Conservation (phyloP, 371 early-diverging fungal species). For the Mucor plumbeus region DNA sequence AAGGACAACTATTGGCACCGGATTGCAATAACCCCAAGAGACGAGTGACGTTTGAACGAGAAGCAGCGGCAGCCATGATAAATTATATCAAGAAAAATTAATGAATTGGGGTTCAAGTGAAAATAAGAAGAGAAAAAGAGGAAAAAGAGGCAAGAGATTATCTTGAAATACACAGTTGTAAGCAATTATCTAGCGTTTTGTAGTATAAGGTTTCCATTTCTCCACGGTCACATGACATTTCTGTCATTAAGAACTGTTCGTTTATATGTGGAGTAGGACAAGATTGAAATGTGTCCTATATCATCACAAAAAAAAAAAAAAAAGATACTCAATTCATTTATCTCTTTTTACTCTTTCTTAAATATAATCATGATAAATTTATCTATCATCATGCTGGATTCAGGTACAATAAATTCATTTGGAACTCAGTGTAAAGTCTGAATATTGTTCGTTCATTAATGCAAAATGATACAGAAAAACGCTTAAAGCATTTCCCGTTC, state of each 20-base stretch:
- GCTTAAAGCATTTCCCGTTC: conserved; percentile 20
- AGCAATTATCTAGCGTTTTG: neutral
- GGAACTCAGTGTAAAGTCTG: neutral
- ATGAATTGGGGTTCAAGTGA: conserved; percentile 10
- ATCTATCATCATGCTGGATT: neutral
- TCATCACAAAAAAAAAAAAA: neutral
- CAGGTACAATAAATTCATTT: neutral
- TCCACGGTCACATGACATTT: conserved; percentile 33
- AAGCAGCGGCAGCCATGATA: conserved; percentile 52
- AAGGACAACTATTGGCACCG: conserved; percentile 56
- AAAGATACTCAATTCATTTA: neutral
- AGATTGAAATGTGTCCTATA: neutral
- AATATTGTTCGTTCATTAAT: neutral
- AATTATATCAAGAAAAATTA: conserved; percentile 5
- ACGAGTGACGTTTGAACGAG: conserved; percentile 55
- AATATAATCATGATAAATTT: neutral
- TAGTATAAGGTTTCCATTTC: conserved; percentile 18
- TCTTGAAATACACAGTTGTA: conserved; percentile 1
- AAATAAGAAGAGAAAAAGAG: conserved; percentile 15
- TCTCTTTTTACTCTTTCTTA: neutral
- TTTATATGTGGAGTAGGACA: conserved; percentile 10
- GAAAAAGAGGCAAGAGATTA: conserved; percentile 1
- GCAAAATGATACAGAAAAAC: conserved; percentile 1
- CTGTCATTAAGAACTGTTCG: conserved; percentile 13
- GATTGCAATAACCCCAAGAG: conserved; percentile 51